Conservation (phyloP, 331 rosid genomes). For the Quercus lobata region DNA sequence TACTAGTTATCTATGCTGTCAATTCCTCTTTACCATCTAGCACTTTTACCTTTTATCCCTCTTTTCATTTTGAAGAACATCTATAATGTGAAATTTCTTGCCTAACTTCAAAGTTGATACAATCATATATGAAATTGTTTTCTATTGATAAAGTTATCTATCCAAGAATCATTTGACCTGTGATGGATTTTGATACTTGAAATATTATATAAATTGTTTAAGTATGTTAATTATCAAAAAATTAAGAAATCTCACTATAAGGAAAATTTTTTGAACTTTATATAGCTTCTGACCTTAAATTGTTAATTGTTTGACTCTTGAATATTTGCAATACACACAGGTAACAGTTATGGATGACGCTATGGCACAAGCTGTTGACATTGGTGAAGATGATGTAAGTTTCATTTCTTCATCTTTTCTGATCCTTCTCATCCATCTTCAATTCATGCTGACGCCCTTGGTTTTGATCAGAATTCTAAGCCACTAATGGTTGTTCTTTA, state of each 20-base stretch:
- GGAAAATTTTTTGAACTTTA: neutral
- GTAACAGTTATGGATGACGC: constrained; percentile 80
- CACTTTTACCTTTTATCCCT: too few relatives aligned
- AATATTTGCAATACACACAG: constrained; percentile 38
- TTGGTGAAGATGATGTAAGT: constrained; percentile 92
- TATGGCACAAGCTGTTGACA: constrained; percentile 89
- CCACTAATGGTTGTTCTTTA: constrained; percentile 13
- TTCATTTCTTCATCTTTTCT: constrained; percentile 12
- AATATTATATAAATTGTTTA: neutral
- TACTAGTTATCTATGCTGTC: too few relatives aligned
- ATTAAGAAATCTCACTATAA: neutral
- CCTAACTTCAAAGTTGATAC: neutral
- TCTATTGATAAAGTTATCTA: too few relatives aligned
- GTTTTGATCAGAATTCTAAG: neutral
- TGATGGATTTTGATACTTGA: neutral
- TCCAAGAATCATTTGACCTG: neutral
- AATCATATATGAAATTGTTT: neutral
- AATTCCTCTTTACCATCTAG: too few relatives aligned
- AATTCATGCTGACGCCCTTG: neutral
- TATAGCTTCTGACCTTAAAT: neutral
- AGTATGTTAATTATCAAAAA: neutral
- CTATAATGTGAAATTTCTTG: neutral
- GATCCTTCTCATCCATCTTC: constrained; percentile 3
- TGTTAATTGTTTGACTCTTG: constrained; percentile 17
- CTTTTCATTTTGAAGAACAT: neutral